phyloP scores from a whole-genome alignment of 2,329 filamentous ascomycete genomes.

The Cytospora piceicola region DNA sequence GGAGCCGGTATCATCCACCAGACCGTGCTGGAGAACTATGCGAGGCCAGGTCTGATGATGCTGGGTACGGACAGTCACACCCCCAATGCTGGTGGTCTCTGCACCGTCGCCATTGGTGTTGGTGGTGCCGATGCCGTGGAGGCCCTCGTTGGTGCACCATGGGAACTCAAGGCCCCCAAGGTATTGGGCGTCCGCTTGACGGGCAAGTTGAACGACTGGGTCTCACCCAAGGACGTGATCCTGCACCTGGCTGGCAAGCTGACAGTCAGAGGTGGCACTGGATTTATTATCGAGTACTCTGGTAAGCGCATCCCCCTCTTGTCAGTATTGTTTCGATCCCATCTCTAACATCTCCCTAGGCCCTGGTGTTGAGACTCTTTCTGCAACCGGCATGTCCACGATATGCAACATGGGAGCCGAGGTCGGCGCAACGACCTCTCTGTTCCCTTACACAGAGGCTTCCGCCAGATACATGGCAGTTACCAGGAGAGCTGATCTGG shows the following conservation, averaged over 20 bases:
- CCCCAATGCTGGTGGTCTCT: slow-evolving; percentile 93
- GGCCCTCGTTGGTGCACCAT: slow-evolving; percentile 92
- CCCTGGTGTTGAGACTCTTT: slow-evolving; percentile 84
- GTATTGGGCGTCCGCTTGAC: slow-evolving; percentile 83
- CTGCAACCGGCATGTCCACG: slow-evolving; percentile 91
- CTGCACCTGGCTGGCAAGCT: slow-evolving; percentile 84
- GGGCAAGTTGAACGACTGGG: slow-evolving; percentile 86
- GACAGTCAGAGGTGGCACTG: slow-evolving; percentile 92
- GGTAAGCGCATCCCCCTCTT: slow-evolving; percentile 40
- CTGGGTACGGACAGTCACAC: slow-evolving; percentile 97
- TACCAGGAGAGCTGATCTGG: slow-evolving; percentile 76
- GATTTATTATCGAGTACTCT: slow-evolving; percentile 92
- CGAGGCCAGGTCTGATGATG: slow-evolving; percentile 98
- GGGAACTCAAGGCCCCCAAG: slow-evolving; percentile 95
- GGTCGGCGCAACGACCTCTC: slow-evolving; percentile 92
- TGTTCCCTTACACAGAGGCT: slow-evolving; percentile 88
- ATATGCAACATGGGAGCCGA: slow-evolving; percentile 87
- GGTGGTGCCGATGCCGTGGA: slow-evolving; percentile 97
- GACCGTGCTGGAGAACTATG: slow-evolving; percentile 97
- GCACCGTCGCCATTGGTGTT: slow-evolving; percentile 93
- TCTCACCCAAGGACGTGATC: slow-evolving; percentile 94
- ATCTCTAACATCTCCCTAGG: slow-evolving; percentile 41
- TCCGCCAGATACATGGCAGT: slow-evolving; percentile 85
- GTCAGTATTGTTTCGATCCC: background rate
- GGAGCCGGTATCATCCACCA: slow-evolving; percentile 97